Evolutionary conservation across 495 filamentous ascomycete species (phyloP).

Genomic region (Hyphodiscus hymeniophilus): DNA sequence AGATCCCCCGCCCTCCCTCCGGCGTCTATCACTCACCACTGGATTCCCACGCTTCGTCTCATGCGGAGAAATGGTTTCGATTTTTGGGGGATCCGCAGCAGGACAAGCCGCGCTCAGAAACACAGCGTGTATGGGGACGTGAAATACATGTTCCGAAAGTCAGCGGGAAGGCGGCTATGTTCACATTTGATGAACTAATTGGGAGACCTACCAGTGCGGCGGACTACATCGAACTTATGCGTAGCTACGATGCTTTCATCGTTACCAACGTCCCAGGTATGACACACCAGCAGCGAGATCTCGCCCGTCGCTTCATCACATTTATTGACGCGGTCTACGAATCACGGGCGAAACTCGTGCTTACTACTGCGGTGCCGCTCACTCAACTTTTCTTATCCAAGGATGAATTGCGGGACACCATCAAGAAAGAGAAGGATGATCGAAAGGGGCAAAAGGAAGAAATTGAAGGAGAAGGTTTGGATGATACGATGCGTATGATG

Average conservation of each 20-base stretch:
- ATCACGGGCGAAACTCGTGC: slow-evolving; percentile 80
- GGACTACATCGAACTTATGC: slow-evolving; percentile 89
- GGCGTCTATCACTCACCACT: slow-evolving; percentile 84
- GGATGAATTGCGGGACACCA: slow-evolving; percentile 55
- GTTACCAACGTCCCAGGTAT: slow-evolving; percentile 88
- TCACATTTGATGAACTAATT: slow-evolving; percentile 85
- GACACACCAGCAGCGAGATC: slow-evolving; percentile 77
- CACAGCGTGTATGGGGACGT: slow-evolving; percentile 89
- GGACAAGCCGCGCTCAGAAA: slow-evolving; percentile 66
- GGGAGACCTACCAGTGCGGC: slow-evolving; percentile 81
- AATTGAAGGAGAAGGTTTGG: slow-evolving; percentile 56
- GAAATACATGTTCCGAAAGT: slow-evolving; percentile 81
- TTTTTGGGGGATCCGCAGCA: slow-evolving; percentile 78
- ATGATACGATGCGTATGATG: slow-evolving; percentile 76
- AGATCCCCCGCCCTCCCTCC: slow-evolving; percentile 86
- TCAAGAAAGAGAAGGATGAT: slow-evolving; percentile 31
- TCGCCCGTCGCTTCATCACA: slow-evolving; percentile 89
- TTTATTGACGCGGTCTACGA: slow-evolving; percentile 95
- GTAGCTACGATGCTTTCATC: slow-evolving; percentile 85
- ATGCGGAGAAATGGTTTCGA: slow-evolving; percentile 89
- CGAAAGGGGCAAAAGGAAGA: slow-evolving; percentile 35
- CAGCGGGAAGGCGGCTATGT: slow-evolving; percentile 80
- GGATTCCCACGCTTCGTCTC: slow-evolving; percentile 63
- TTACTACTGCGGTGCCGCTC: slow-evolving; percentile 80
- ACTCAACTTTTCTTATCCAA: slow-evolving; percentile 82